Evolutionary conservation across 345 rosid genomes (phyloP).

Genomic region (Cardamine occulta): DNA sequence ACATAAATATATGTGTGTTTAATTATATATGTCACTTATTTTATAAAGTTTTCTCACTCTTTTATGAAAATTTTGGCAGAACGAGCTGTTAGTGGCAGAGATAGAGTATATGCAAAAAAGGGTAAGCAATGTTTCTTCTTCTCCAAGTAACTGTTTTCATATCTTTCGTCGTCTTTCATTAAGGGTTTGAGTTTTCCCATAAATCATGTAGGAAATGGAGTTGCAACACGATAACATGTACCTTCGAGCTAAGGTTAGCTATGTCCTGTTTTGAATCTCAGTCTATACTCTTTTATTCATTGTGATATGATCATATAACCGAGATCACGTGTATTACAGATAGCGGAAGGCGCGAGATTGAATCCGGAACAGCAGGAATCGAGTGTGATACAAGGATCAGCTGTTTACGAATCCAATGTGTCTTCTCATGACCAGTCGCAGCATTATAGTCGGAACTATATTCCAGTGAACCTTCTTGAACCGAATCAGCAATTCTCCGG

Average conservation of each 20-base stretch:
- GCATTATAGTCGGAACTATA: constrained; percentile 59
- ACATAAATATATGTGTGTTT: background rate
- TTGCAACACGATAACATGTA: constrained; percentile 80
- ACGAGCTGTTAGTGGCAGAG: constrained; percentile 73
- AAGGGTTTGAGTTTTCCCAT: constrained; percentile 3
- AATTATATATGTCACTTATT: background rate
- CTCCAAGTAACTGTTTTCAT: background rate
- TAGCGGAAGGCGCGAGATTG: constrained; percentile 62
- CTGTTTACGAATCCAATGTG: constrained; percentile 47
- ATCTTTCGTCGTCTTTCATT: background rate
- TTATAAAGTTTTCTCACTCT: constrained; percentile 22
- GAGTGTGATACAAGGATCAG: constrained; percentile 46
- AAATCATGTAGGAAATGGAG: constrained; percentile 68
- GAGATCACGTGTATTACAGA: constrained; percentile 45
- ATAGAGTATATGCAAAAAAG: constrained; percentile 91
- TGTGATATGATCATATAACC: background rate
- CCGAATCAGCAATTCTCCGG: constrained; percentile 66
- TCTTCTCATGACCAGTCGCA: constrained; percentile 51
- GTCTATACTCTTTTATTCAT: background rate
- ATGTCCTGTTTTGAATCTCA: background rate
- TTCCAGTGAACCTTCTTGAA: constrained; percentile 68
- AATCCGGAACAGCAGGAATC: constrained; percentile 48
- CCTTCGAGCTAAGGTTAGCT: constrained; percentile 68
- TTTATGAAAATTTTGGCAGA: constrained; percentile 48
- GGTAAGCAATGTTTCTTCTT: constrained; percentile 50